phyloP scores from a whole-genome alignment of 768 basidiomycete genomes.

The Gloeophyllum trabeum region DNA sequence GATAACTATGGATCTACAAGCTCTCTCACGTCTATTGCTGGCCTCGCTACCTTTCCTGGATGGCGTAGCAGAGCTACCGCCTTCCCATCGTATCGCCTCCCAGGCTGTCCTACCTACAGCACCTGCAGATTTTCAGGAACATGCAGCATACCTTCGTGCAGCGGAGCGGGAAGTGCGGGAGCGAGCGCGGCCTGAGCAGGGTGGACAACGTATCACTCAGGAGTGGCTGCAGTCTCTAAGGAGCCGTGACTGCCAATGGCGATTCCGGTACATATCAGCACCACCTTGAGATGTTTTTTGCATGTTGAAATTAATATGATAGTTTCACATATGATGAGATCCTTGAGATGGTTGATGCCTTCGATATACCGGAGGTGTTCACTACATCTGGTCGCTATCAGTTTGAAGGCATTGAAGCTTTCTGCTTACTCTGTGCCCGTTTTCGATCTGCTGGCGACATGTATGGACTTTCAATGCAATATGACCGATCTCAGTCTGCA shows the following conservation, averaged over 20 bases:
- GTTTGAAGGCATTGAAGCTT: conserved; percentile 9
- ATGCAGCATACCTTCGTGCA: too few relatives aligned
- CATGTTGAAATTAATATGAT: conserved; percentile 7
- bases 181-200: too few relatives aligned
- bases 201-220: neutral
- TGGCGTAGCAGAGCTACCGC: too few relatives aligned
- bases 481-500: conserved; percentile 8
- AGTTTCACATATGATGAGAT: conserved; percentile 7
- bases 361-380: conserved; percentile 8
- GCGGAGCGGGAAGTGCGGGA: too few relatives aligned
- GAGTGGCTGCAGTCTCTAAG: neutral
- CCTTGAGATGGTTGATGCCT: neutral
- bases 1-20: too few relatives aligned
- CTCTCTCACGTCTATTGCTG: too few relatives aligned
- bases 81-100: too few relatives aligned
- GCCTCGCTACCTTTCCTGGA: too few relatives aligned
- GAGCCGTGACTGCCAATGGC: neutral
- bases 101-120: too few relatives aligned
- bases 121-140: too few relatives aligned
- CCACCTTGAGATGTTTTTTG: conserved; percentile 1
- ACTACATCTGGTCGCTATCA: conserved; percentile 3
- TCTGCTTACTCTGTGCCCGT: conserved; percentile 8
- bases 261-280: neutral
- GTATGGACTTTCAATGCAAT: conserved; percentile 8
- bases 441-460: conserved; percentile 9